Conservation (phyloP, 768 basidiomycete species). For the Amanita rimosa region DNA sequence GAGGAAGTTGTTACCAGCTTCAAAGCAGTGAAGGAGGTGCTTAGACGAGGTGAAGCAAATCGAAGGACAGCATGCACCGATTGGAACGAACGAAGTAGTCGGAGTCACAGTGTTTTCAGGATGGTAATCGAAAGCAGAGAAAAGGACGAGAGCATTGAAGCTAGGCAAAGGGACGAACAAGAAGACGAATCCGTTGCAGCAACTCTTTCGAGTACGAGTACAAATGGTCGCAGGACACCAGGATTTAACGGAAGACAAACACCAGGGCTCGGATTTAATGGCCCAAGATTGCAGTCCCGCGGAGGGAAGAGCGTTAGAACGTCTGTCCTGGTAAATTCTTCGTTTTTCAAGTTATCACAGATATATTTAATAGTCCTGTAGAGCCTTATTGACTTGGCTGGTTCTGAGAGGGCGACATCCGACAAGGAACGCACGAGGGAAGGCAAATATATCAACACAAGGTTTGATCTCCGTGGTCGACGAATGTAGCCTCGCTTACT, state of each 20-base stretch:
- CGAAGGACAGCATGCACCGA: slow-evolving; percentile 93
- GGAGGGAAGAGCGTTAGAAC: slow-evolving; percentile 74
- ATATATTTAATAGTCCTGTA: slow-evolving; percentile 16
- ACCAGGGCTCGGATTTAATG: slow-evolving; percentile 25
- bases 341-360: neutral
- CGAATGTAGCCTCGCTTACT: slow-evolving; percentile 2
- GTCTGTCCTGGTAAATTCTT: slow-evolving; percentile 49
- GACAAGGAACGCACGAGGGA: slow-evolving; percentile 95
- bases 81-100: slow-evolving; percentile 93
- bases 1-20: slow-evolving; percentile 94
- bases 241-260: slow-evolving; percentile 29
- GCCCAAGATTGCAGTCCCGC: slow-evolving; percentile 61
- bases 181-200: slow-evolving; percentile 10
- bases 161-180: slow-evolving; percentile 11
- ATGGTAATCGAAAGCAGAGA: slow-evolving; percentile 87
- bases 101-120: slow-evolving; percentile 91
- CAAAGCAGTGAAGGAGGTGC: slow-evolving; percentile 74
- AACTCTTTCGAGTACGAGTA: neutral
- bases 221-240: slow-evolving; percentile 32
- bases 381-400: slow-evolving; percentile 93
- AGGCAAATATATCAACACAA: slow-evolving; percentile 94
- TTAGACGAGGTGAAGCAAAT: slow-evolving; percentile 79
- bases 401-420: slow-evolving; percentile 91
- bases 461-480: slow-evolving; percentile 23
- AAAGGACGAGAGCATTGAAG: slow-evolving; percentile 33